Evolutionary conservation across 2,329 filamentous ascomycete species (phyloP).

Genomic region (Cladophialophora bantiana): DNA sequence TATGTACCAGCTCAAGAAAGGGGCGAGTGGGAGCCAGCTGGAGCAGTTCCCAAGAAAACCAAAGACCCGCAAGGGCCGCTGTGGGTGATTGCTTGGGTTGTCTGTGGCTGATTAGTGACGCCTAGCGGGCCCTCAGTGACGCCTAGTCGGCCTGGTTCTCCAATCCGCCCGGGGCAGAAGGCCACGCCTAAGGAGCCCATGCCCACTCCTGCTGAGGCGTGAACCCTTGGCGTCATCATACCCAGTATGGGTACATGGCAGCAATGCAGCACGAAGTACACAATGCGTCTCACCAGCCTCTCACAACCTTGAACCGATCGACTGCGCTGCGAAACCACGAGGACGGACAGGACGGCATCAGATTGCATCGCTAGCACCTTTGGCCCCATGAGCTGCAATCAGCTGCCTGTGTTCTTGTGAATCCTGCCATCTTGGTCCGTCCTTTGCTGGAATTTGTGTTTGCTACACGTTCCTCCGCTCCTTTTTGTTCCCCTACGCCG

Average conservation of each 20-base stretch:
- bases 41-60: neutral
- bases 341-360: slow-evolving; percentile 10
- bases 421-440: neutral
- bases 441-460: neutral
- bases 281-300: slow-evolving; percentile 5
- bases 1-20: slow-evolving; percentile 9
- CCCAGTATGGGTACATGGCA: neutral
- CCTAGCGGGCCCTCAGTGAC: neutral
- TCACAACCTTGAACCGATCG: slow-evolving; percentile 3
- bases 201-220: slow-evolving; percentile 1
- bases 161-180: slow-evolving; percentile 11
- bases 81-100: slow-evolving; percentile 19
- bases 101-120: slow-evolving; percentile 1
- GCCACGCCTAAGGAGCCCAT: slow-evolving; percentile 2
- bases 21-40: slow-evolving; percentile 15
- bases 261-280: too few species aligned
- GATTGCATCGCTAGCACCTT: neutral
- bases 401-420: slow-evolving; percentile 11
- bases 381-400: slow-evolving; percentile 1
- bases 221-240: slow-evolving; percentile 18
- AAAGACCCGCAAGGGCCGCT: neutral
- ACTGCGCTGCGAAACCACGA: slow-evolving; percentile 3
- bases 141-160: slow-evolving; percentile 4
- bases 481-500: neutral
- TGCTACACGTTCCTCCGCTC: neutral